Evolutionary conservation across 2,329 filamentous ascomycete genomes (phyloP).

Genomic region (Phialocephala subalpina): DNA sequence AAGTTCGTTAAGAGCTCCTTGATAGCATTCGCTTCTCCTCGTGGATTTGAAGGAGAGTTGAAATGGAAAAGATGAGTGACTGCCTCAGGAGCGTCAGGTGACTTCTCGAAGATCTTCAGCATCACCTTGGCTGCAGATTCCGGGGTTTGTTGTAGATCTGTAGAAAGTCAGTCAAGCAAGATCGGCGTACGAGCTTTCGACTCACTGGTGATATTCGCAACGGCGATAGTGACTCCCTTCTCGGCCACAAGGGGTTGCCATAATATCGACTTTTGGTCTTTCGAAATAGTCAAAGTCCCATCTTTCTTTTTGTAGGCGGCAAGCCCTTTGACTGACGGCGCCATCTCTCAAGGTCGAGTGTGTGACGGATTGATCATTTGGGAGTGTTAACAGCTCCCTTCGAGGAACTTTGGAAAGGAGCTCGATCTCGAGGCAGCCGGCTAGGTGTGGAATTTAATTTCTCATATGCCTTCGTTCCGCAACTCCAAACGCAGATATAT

Average conservation of each 20-base stretch:
- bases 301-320: conserved; percentile 96
- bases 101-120: conserved; percentile 87
- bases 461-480: neutral
- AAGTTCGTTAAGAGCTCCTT: conserved; percentile 82
- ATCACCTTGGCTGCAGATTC: conserved; percentile 89
- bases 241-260: conserved; percentile 78
- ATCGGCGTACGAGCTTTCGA: conserved; percentile 17
- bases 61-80: conserved; percentile 88
- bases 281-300: conserved; percentile 78
- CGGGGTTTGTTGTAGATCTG: conserved; percentile 94
- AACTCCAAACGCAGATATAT: neutral
- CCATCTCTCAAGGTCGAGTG: conserved; percentile 50
- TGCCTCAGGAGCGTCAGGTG: conserved; percentile 63
- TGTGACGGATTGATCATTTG: conserved; percentile 21
- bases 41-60: conserved; percentile 77
- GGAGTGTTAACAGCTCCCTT: neutral
- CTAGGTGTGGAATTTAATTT: neutral
- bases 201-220: conserved; percentile 85
- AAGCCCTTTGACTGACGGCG: conserved; percentile 54
- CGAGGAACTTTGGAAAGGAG: neutral
- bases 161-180: conserved; percentile 30
- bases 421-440: neutral
- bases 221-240: conserved; percentile 72
- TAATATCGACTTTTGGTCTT: conserved; percentile 76
- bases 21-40: conserved; percentile 83